These are phyloP conservation scores for Vickermania ingenoplastis DNA, from an alignment of 208 protist species.

Conservation along the genomic window DNA sequence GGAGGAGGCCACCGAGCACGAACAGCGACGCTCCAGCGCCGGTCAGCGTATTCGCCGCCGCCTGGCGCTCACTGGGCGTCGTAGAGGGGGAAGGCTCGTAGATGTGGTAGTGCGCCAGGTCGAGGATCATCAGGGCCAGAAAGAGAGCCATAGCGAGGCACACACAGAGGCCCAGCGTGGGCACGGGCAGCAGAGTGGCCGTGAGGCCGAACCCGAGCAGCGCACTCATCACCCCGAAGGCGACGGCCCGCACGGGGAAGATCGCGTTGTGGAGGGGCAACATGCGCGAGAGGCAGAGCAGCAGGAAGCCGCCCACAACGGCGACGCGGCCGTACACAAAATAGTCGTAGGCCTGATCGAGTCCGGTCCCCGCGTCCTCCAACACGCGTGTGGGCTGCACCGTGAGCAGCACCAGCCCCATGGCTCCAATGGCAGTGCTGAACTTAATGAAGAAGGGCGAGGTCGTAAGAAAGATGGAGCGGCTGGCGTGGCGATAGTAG, in stretches of 20 bases:
- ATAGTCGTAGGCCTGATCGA: not conserved
- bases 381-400: constrained; percentile 10
- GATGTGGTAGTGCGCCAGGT: constrained; percentile 53
- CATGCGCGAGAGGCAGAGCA: constrained; percentile 27
- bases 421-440: constrained; percentile 1
- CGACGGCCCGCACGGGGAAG: constrained; percentile 21
- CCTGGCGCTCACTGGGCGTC: constrained; percentile 14
- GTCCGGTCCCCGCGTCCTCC: constrained; percentile 8
- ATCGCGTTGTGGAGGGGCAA: constrained; percentile 24
- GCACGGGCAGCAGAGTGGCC: constrained; percentile 34
- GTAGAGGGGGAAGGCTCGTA: constrained; percentile 9
- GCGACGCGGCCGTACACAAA: constrained; percentile 12
- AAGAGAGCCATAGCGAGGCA: constrained; percentile 45
- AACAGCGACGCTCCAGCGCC: constrained; percentile 16
- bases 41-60: constrained; percentile 7
- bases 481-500: constrained; percentile 25
- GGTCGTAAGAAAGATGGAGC: constrained; percentile 6
- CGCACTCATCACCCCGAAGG: constrained; percentile 34
- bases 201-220: constrained; percentile 42
- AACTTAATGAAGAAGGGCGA: constrained; percentile 2
- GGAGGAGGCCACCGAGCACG: constrained; percentile 9
- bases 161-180: constrained; percentile 28
- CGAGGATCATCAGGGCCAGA: constrained; percentile 32
- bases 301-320: constrained; percentile 20
- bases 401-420: constrained; percentile 20